Evolutionary conservation across 2,329 filamentous ascomycete species (phyloP).

Genomic region (Dactylonectria macrodidyma): DNA sequence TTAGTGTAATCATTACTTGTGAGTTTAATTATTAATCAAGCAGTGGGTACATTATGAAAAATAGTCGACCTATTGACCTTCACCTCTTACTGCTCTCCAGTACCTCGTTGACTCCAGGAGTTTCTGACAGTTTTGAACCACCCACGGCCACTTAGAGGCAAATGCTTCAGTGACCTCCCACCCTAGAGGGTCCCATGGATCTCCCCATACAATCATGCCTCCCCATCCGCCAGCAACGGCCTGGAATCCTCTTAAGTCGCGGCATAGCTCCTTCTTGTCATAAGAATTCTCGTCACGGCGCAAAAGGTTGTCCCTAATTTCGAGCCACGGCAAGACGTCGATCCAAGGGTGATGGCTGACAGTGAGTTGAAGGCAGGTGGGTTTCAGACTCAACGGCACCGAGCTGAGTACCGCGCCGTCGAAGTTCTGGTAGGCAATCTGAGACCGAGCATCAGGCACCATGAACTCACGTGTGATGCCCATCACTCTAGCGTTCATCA

Average conservation of each 20-base stretch:
- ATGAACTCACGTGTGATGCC: too few relatives aligned
- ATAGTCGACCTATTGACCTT: too few relatives aligned
- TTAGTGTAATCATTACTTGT: too few relatives aligned
- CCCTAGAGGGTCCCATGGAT: background rate
- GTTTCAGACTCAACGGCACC: background rate
- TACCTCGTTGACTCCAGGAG: background rate
- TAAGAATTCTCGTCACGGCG: background rate
- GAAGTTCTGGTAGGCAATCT: too few relatives aligned
- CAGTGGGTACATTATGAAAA: too few relatives aligned
- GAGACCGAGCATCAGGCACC: too few relatives aligned
- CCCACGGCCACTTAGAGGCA: conserved; percentile 1
- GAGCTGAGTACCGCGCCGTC: background rate
- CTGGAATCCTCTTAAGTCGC: conserved; percentile 1
- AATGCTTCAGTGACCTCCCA: conserved; percentile 10
- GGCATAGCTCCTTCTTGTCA: conserved; percentile 4
- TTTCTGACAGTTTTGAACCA: background rate
- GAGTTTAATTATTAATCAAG: too few relatives aligned
- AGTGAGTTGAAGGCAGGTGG: conserved; percentile 2
- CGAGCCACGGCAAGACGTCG: conserved; percentile 2
- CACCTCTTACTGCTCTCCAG: conserved; percentile 3
- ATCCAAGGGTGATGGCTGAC: conserved; percentile 7
- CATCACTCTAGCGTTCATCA: too few relatives aligned
- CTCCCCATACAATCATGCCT: conserved; percentile 9
- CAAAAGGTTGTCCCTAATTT: background rate
- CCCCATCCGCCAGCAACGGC: background rate